These are phyloP conservation scores for Plasmodium blacklocki DNA, from an alignment of 169 alveolate genomes.

Conservation along the genomic window DNA sequence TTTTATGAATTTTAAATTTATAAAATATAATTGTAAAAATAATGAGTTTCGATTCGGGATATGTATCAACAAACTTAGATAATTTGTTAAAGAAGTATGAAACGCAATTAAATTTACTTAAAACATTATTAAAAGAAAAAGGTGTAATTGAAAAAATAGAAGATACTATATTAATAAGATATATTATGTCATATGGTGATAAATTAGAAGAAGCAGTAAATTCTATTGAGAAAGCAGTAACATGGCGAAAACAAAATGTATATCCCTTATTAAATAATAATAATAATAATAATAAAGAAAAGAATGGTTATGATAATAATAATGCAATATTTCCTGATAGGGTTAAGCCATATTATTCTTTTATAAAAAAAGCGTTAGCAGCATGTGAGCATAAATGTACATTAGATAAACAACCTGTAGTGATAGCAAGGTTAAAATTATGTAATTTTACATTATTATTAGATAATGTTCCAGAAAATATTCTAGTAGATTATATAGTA, in stretches of 20 bases:
- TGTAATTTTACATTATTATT: slow-evolving; percentile 67
- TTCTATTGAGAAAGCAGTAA: slow-evolving; percentile 45
- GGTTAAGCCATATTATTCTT: slow-evolving; percentile 62
- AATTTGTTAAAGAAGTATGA: slow-evolving; percentile 21
- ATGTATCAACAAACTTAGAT: slow-evolving; percentile 19
- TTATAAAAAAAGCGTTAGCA: slow-evolving; percentile 62
- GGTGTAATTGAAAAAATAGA: slow-evolving; percentile 39
- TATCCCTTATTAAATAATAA: slow-evolving; percentile 49
- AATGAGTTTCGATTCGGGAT: slow-evolving; percentile 22
- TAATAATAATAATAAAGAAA: slow-evolving; percentile 20
- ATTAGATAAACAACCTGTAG: slow-evolving; percentile 67
- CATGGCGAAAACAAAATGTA: slow-evolving; percentile 42
- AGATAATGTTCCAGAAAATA: slow-evolving; percentile 63
- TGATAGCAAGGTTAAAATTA: slow-evolving; percentile 59
- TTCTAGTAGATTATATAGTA: slow-evolving; percentile 58
- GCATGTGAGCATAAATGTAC: slow-evolving; percentile 51
- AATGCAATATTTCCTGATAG: slow-evolving; percentile 34
- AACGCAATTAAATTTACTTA: slow-evolving; percentile 34
- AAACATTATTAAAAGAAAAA: slow-evolving; percentile 36
- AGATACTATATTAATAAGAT: slow-evolving; percentile 46
- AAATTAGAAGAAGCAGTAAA: slow-evolving; percentile 55
- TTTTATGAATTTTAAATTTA: too few relatives aligned
- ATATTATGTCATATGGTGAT: slow-evolving; percentile 63
- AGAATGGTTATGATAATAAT: slow-evolving; percentile 11
- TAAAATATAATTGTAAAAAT: not conserved